Conservation (phyloP, 148 eudicot species). For the Chenopodium quinoa region DNA sequence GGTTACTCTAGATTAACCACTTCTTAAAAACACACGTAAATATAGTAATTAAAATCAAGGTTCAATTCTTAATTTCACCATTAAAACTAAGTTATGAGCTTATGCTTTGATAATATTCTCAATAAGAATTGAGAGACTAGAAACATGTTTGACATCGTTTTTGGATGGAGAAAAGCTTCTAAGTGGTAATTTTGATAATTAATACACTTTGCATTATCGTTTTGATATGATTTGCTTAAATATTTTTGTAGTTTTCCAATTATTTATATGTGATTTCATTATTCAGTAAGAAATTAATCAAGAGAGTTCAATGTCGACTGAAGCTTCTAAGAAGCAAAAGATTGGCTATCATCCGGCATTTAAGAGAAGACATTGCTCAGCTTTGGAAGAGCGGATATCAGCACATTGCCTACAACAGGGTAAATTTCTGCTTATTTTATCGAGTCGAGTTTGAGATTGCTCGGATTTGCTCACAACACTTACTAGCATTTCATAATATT, state of each 20-base stretch:
- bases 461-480: too few relatives aligned
- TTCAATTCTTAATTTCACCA: neutral
- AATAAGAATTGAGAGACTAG: neutral
- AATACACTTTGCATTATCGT: too few relatives aligned
- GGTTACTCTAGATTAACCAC: too few relatives aligned
- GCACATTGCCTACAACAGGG: conserved; percentile 57
- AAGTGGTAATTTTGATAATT: conserved; percentile 44
- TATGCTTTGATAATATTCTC: neutral
- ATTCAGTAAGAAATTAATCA: conserved; percentile 70
- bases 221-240: too few relatives aligned
- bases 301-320: conserved; percentile 60
- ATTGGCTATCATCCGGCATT: conserved; percentile 39
- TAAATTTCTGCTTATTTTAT: conserved; percentile 12
- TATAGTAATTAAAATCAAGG: too few relatives aligned
- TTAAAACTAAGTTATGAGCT: neutral
- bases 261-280: neutral
- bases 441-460: too few relatives aligned
- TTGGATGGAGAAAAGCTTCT: conserved; percentile 92
- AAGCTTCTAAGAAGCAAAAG: conserved; percentile 65
- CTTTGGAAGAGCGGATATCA: conserved; percentile 57
- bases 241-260: too few relatives aligned
- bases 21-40: too few relatives aligned
- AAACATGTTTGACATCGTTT: conserved; percentile 55
- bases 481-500: too few relatives aligned
- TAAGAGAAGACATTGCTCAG: conserved; percentile 61